phyloP scores from a whole-genome alignment of 768 basidiomycete genomes.

The Kondoa malvinella region DNA sequence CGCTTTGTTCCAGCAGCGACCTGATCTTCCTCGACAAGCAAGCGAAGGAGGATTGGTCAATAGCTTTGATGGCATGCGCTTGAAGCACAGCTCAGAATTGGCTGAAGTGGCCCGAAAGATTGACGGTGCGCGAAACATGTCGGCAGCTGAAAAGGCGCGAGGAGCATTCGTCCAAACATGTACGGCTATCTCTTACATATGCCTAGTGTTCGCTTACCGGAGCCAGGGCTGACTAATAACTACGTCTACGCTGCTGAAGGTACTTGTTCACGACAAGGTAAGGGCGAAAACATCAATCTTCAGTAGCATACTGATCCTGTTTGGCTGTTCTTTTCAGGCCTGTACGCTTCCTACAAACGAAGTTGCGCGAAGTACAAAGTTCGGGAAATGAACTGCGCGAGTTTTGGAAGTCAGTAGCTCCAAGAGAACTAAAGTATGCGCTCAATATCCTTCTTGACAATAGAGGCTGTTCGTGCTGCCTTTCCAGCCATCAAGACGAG shows the following conservation, averaged over 20 bases:
- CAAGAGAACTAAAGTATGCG: no score
- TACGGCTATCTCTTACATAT: not conserved
- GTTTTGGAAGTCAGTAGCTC: not conserved
- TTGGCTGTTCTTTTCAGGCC: no score
- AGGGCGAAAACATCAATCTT: no score
- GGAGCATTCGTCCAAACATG: not conserved
- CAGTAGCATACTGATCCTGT: no score
- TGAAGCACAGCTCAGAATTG: not conserved
- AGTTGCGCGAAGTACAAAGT: constrained; percentile 8
- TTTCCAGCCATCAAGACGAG: constrained; percentile 19
- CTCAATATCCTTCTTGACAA: no score
- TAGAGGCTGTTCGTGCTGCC: constrained; percentile 15
- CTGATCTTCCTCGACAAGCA: not conserved
- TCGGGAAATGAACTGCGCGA: constrained; percentile 5
- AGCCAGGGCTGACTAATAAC: no score
- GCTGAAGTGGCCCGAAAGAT: not conserved
- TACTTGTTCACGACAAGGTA: no score
- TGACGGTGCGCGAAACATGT: not conserved
- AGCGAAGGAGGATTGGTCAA: not conserved
- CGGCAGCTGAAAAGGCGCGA: not conserved
- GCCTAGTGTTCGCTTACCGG: no score
- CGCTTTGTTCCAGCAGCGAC: not conserved
- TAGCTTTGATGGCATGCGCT: not conserved
- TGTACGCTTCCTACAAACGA: constrained; percentile 16
- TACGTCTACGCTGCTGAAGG: no score